phyloP scores from a whole-genome alignment of 352 stramenopile genomes.

The Phytopythium aichiense region DNA sequence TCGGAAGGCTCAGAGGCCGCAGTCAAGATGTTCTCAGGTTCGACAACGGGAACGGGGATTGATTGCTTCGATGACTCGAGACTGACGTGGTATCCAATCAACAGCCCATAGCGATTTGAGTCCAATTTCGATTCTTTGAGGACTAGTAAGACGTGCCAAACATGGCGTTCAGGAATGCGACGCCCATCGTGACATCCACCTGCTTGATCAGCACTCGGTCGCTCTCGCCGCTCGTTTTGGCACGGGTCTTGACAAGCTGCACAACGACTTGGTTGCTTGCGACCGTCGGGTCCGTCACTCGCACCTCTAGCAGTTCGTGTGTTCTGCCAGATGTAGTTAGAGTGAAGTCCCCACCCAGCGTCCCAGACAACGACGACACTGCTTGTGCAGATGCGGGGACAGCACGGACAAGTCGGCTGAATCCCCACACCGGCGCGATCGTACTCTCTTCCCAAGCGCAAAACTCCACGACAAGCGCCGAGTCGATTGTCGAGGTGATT shows the following conservation, averaged over 20 bases:
- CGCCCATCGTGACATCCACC: conserved; percentile 31
- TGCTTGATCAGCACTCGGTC: conserved; percentile 24
- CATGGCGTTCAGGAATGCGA: conserved; percentile 46
- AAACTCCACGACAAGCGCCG: conserved; percentile 48
- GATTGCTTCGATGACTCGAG: conserved; percentile 7
- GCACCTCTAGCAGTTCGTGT: background rate
- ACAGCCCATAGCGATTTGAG: background rate
- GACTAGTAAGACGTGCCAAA: conserved; percentile 38
- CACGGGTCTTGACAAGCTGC: conserved; percentile 12
- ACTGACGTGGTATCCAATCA: conserved; percentile 9
- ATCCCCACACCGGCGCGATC: conserved; percentile 44
- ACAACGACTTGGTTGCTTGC: conserved; percentile 27
- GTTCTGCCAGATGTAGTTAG: background rate
- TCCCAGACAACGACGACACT: conserved; percentile 9
- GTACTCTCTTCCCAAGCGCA: conserved; percentile 44
- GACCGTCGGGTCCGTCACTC: conserved; percentile 4
- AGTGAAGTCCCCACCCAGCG: conserved; percentile 7
- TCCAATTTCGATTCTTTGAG: background rate
- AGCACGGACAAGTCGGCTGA: conserved; percentile 29
- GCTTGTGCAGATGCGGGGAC: background rate
- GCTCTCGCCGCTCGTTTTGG: conserved; percentile 8
- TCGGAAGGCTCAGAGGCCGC: background rate
- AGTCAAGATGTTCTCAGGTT: background rate
- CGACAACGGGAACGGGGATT: background rate
- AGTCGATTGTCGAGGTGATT: conserved; percentile 31